Percentiles rank a stretch among this genome's conserved stretches.
phyloP scores from a whole-genome alignment of 805 yeast species.

The Candida loeiensis region DNA sequence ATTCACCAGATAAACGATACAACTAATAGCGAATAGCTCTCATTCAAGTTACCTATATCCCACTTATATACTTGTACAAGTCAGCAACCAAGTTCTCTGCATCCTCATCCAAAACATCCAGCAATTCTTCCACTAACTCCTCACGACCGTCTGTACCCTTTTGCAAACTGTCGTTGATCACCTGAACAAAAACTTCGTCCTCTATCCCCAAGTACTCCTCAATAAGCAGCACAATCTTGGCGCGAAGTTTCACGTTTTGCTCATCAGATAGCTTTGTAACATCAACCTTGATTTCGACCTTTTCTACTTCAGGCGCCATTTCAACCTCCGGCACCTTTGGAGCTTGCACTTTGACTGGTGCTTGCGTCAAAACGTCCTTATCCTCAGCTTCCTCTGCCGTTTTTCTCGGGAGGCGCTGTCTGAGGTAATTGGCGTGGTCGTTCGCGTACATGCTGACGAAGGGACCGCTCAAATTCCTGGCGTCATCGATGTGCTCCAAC shows the following conservation, averaged over 20 bases:
- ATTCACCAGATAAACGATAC: too few relatives aligned
- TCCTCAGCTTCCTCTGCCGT: conserved; percentile 45
- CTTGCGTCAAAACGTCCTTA: conserved; percentile 22
- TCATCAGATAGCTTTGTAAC: conserved; percentile 10
- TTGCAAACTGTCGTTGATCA: conserved; percentile 38
- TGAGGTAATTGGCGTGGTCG: conserved; percentile 43
- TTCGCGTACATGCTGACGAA: conserved; percentile 26
- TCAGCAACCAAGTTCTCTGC: conserved; percentile 39
- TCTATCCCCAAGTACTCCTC: conserved; percentile 52
- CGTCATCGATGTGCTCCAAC: conserved; percentile 31
- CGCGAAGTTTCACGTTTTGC: conserved; percentile 22
- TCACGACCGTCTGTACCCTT: conserved; percentile 29
- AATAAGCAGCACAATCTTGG: conserved; percentile 40
- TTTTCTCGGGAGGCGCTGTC: conserved; percentile 33
- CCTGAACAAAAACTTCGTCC: conserved; percentile 49
- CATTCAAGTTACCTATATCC: too few relatives aligned
- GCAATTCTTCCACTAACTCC: conserved; percentile 42
- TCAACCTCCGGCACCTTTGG: too few relatives aligned
- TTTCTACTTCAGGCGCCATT: conserved; percentile 4
- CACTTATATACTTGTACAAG: conserved; percentile 29
- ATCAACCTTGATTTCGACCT: neutral
- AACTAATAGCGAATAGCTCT: too few relatives aligned
- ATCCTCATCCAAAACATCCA: conserved; percentile 51
- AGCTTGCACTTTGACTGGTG: too few relatives aligned
- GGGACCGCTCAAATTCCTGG: conserved; percentile 12